Conservation (phyloP, 495 filamentous ascomycete species). For the Penicillium robsamsonii region DNA sequence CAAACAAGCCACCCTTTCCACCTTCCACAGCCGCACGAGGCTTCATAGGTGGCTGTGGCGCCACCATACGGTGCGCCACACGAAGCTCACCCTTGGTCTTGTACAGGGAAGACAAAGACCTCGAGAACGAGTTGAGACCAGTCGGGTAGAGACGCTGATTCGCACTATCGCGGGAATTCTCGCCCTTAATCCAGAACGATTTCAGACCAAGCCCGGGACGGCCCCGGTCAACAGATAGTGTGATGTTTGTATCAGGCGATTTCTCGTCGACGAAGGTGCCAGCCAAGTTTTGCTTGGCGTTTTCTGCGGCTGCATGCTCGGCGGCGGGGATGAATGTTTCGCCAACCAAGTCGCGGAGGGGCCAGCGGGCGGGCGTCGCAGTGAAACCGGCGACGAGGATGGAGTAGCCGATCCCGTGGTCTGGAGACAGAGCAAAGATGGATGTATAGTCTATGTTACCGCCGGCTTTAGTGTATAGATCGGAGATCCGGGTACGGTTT, state of each 20-base stretch:
- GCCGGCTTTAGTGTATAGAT: constrained; percentile 18
- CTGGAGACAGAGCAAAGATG: constrained; percentile 18
- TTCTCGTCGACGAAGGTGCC: constrained; percentile 7
- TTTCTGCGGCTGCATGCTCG: constrained; percentile 2
- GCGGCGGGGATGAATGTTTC: constrained; percentile 12
- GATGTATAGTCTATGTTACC: constrained; percentile 14
- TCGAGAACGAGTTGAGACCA: constrained; percentile 8
- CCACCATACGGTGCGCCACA: constrained; percentile 3
- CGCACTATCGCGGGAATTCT: not conserved
- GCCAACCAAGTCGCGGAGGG: constrained; percentile 6
- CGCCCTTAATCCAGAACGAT: not conserved
- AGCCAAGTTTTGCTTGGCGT: constrained; percentile 5
- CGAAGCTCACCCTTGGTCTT: not conserved
- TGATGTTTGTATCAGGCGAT: constrained; percentile 3
- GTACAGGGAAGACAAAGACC: constrained; percentile 7
- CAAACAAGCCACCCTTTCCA: constrained; percentile 14
- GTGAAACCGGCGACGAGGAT: constrained; percentile 10
- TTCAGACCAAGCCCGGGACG: constrained; percentile 6
- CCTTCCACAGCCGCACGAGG: constrained; percentile 18
- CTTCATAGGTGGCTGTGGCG: not conserved
- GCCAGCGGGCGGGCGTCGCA: constrained; percentile 9
- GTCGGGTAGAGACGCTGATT: constrained; percentile 7
- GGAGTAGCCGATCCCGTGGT: constrained; percentile 17
- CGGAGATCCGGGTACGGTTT: constrained; percentile 16
- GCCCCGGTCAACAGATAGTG: constrained; percentile 3